Percentiles rank a stretch among this genome's conserved stretches.
Conservation (phyloP, 164 flowering plant genomes). For the Dillenia suffruticosa region DNA sequence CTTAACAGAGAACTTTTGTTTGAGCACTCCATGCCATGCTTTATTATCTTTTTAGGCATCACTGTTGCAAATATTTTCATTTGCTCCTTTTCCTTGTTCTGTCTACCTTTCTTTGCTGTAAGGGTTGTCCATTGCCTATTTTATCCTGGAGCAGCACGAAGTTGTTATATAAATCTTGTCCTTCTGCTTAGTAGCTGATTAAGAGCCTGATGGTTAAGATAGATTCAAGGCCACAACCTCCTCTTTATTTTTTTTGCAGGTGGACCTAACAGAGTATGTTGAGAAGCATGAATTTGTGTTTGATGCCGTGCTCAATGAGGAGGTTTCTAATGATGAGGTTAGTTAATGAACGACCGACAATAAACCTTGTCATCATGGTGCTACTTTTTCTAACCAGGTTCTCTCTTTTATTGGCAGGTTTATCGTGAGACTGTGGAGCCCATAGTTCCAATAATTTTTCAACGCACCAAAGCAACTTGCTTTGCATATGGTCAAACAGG, state of each 20-base stretch:
- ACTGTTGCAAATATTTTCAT: too few species aligned
- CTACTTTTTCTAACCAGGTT: too few species aligned
- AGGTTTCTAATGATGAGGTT: slow-evolving; percentile 90
- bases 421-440: slow-evolving; percentile 89
- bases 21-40: too few species aligned
- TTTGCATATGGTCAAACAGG: slow-evolving; percentile 99
- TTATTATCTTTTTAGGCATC: too few species aligned
- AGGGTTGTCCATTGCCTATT: too few species aligned
- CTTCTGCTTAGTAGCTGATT: not conserved
- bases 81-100: too few species aligned
- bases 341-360: slow-evolving; percentile 8
- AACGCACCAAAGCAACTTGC: slow-evolving; percentile 92
- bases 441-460: slow-evolving; percentile 81
- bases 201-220: not conserved
- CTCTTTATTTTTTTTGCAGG: slow-evolving; percentile 44
- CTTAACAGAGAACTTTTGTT: too few species aligned
- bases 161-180: too few species aligned
- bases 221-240: not conserved
- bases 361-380: too few species aligned
- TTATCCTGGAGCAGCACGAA: too few species aligned
- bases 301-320: slow-evolving; percentile 88
- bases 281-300: slow-evolving; percentile 93
- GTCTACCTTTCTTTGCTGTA: too few species aligned
- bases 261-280: slow-evolving; percentile 84
- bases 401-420: slow-evolving; percentile 34